Percentiles rank a stretch among this genome's conserved stretches.
Evolutionary conservation across 2,329 filamentous ascomycete species (phyloP).

Genomic region (Exophiala viscosa): DNA sequence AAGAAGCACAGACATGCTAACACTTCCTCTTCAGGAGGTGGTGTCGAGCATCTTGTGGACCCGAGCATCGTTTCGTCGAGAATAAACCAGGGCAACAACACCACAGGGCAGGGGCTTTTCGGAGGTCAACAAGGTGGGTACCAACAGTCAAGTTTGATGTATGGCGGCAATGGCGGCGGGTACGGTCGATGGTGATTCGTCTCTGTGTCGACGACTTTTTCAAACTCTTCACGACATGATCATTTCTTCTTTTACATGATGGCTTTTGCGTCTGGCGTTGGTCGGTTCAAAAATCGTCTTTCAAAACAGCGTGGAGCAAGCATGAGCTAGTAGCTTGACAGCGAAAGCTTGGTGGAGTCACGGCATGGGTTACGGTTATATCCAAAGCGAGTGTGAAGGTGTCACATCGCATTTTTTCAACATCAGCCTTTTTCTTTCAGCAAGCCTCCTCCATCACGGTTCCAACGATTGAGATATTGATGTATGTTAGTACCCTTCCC

Average conservation of each 20-base stretch:
- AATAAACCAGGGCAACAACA: slow-evolving; percentile 84
- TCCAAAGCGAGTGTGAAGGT: slow-evolving; percentile 21
- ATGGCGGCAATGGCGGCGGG: slow-evolving; percentile 69
- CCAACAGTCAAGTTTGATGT: slow-evolving; percentile 68
- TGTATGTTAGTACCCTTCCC: slow-evolving; percentile 49
- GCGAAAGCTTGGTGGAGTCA: slow-evolving; percentile 26
- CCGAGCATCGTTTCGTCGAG: slow-evolving; percentile 98
- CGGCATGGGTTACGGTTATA: slow-evolving; percentile 21
- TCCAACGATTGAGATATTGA: slow-evolving; percentile 31
- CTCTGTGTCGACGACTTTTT: slow-evolving; percentile 17
- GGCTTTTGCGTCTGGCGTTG: slow-evolving; percentile 29
- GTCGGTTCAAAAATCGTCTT: slow-evolving; percentile 24
- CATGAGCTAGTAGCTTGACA: slow-evolving; percentile 26
- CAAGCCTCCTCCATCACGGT: slow-evolving; percentile 36
- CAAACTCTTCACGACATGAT: slow-evolving; percentile 24
- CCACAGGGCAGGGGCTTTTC: slow-evolving; percentile 86
- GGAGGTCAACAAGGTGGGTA: slow-evolving; percentile 90
- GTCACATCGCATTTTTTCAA: slow-evolving; percentile 32
- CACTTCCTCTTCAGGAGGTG: slow-evolving; percentile 99
- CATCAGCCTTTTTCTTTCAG: slow-evolving; percentile 35
- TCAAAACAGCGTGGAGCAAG: slow-evolving; percentile 20
- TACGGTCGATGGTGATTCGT: slow-evolving; percentile 64
- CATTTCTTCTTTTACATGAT: slow-evolving; percentile 24
- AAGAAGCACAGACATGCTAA: slow-evolving; percentile 99
- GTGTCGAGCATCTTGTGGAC: slow-evolving; percentile 99